Conservation (phyloP, 768 basidiomycete genomes). For the Cyclocybe aegerita region DNA sequence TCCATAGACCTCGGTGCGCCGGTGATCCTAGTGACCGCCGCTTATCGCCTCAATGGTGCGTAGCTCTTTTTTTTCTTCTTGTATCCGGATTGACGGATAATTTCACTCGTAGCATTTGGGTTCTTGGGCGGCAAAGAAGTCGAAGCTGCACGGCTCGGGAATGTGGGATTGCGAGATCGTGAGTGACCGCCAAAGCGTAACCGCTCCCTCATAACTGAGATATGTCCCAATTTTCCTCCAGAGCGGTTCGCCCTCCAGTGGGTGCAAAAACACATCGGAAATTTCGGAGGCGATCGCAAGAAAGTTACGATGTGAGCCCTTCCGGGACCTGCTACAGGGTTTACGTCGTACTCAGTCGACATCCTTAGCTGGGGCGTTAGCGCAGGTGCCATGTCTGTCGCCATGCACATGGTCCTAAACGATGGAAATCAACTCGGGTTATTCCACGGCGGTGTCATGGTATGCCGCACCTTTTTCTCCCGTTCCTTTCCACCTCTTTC, state of each 20-base stretch:
- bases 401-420: background rate
- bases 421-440: background rate
- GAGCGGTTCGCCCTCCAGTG: too few relatives aligned
- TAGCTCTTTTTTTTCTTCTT: background rate
- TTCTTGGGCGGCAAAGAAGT: conserved; percentile 10
- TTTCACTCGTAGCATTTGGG: conserved; percentile 1
- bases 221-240: too few relatives aligned
- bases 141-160: conserved; percentile 7
- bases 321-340: background rate
- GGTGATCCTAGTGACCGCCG: conserved; percentile 9
- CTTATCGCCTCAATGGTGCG: conserved; percentile 10
- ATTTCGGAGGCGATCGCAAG: too few relatives aligned
- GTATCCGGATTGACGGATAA: too few relatives aligned
- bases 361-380: conserved; percentile 2
- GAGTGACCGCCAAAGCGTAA: background rate
- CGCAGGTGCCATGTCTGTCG: background rate
- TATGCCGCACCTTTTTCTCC: background rate
- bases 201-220: too few relatives aligned
- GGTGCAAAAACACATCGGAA: too few relatives aligned
- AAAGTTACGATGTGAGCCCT: conserved; percentile 1
- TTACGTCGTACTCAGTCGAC: background rate
- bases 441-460: background rate
- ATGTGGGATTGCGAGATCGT: conserved; percentile 11
- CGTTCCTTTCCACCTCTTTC: too few relatives aligned
- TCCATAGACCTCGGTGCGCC: conserved; percentile 12